Base-by-base conservation (phyloP, 345 rosid species). In the Salix dunnii region DNA sequence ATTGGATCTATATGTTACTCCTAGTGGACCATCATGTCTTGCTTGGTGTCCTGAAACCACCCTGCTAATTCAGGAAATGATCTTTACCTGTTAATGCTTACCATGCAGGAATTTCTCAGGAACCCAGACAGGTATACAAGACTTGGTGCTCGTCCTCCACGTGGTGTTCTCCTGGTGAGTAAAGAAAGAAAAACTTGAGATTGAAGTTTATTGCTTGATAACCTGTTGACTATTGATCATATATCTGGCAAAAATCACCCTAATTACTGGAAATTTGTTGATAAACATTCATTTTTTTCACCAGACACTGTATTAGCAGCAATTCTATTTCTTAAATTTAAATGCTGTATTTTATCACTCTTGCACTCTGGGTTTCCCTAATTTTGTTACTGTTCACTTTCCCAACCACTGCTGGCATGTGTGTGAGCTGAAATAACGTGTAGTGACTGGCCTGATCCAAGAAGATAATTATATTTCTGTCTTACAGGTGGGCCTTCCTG, bases 131-230 rank as follows among this genome's bases (percentile, higher is more conserved):
- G 73, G 84, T 96, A 96, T 60, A 70, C 81, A 49, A 87, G 95
- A 61, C 84, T 94, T 65, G 99, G 99, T 77, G 98, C 99, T 43
- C 97, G 99, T 72, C 99, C 98, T 81, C 99, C 98, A 40, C 92
- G 94, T 69, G 98, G 98, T 72, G 95, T 96, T 83, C 90, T 96
- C 43, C 83, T 96, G 97, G 98, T 94, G 84, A 87, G 97, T 81
- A 65, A 75, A 72, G 33, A 51, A 66, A 66, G 63, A 58, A n/a
- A 58, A 58, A n/a, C 63, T 9, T 4, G 4, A 58, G 16, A 58
- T 23, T 13, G 28, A 23, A 58, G 28, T 58, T 58, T n/a, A 23
- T 23, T 58, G 28, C 28, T 4, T 58, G 63, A 25, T 10, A 23
- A 10, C 28, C 0, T n/a, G 16, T 12, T 58, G 63, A 58, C 6